Evolutionary conservation across 2,329 filamentous ascomycete genomes (phyloP).

Genomic region (Ceratocystis harringtonii): DNA sequence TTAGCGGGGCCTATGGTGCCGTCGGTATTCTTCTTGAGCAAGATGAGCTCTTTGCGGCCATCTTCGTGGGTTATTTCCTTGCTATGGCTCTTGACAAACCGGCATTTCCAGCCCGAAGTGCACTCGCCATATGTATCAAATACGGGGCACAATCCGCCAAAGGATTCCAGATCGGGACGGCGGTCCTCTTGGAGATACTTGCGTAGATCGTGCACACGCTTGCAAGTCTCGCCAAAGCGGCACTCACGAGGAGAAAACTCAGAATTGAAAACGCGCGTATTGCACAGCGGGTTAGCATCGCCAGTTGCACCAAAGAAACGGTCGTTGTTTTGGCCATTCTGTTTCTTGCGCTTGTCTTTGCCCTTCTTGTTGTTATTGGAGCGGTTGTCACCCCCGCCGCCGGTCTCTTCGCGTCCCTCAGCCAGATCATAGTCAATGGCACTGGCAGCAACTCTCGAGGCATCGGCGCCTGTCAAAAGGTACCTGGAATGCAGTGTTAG

Average conservation of each 20-base stretch:
- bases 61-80: constrained; percentile 63
- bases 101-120: constrained; percentile 81
- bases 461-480: constrained; percentile 40
- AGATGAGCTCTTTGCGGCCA: constrained; percentile 65
- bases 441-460: constrained; percentile 26
- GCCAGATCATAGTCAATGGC: constrained; percentile 25
- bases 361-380: constrained; percentile 29
- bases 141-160: constrained; percentile 66
- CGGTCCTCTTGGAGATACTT: constrained; percentile 63
- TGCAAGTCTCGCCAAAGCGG: constrained; percentile 65
- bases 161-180: constrained; percentile 62
- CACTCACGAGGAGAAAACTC: constrained; percentile 76
- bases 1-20: constrained; percentile 23
- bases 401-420: constrained; percentile 32
- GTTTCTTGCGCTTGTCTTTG: constrained; percentile 32
- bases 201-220: constrained; percentile 67
- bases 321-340: constrained; percentile 59
- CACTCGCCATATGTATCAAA: constrained; percentile 65
- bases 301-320: constrained; percentile 67
- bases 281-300: constrained; percentile 65
- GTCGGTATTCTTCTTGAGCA: constrained; percentile 32
- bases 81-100: constrained; percentile 78
- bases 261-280: constrained; percentile 50
- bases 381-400: constrained; percentile 24
- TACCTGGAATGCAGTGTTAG: constrained; percentile 21